Base-by-base conservation (phyloP, 495 filamentous ascomycete genomes). In the Trypethelium eluteriae region DNA sequence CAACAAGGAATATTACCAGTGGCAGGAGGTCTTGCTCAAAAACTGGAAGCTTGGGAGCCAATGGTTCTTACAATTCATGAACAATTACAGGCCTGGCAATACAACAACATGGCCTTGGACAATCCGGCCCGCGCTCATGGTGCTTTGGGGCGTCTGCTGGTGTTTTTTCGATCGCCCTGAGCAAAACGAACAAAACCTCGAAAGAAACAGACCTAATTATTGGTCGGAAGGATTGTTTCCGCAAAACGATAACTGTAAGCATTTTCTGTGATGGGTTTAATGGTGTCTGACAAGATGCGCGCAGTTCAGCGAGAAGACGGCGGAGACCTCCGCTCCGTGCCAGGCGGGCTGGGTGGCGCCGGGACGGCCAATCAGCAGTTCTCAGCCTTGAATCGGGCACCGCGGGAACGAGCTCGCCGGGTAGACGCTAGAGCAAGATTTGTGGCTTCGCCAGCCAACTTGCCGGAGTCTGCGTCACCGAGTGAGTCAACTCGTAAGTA, bases 121-220 rank as follows among this genome's bases (percentile, higher is more conserved):
- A 38, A 78, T 83, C 68, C 74, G 75, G 68, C 81, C 81, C 2
- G 75, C 79, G 35, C 73, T 83, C 35, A 75, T 81, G 46, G 80
- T 84, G 35, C 70, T 83, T 63, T 84, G 82, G 82, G 82, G 82
- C 9, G 81, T 83, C 5, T 84, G 82, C 67, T 84, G 82, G 82
- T 82, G 81, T 82, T 82, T 71, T 79, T 71, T 65, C 62, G 68
- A 61, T 69, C 46, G 61, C 46, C 32, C 41, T 61, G 38, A 64
- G 50, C 25, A 25, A 25, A 38, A 47, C 62, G 14, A 41, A 41
- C 11, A 4, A n/a, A 25, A 63, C 11, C 1, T 41, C n/a, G 38
- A 41, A 7, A n/a, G 16, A 35, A n/a, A 63, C 11, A 41, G n/a
- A 9, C 41, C 62, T 25, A 32, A 41, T 41, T 10, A 7, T 11